phyloP scores from a whole-genome alignment of 164 flowering plant genomes.

The Amborella trichopoda region DNA sequence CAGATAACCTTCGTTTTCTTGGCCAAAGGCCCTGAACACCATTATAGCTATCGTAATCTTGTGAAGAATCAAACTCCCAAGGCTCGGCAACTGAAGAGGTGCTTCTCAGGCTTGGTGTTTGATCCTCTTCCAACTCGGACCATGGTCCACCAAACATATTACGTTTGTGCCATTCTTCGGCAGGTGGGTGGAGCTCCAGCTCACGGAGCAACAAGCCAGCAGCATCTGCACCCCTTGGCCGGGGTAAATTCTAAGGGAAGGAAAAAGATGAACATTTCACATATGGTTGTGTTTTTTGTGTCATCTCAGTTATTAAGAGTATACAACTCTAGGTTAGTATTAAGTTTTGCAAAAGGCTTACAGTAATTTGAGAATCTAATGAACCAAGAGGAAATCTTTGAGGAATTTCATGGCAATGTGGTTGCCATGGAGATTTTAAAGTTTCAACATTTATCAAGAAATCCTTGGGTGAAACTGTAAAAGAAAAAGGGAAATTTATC shows the following conservation, averaged over 20 bases:
- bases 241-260: slow-evolving; percentile 76
- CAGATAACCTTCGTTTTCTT: slow-evolving; percentile 89
- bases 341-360: too few relatives aligned
- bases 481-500: too few relatives aligned
- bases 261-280: too few relatives aligned
- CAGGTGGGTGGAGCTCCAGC: slow-evolving; percentile 95
- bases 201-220: slow-evolving; percentile 96
- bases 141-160: slow-evolving; percentile 97
- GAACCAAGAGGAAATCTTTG: too few relatives aligned
- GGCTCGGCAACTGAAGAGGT: slow-evolving; percentile 23
- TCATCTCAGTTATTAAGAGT: too few relatives aligned
- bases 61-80: slow-evolving; percentile 26
- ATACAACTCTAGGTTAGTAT: too few relatives aligned
- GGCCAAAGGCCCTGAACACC: slow-evolving; percentile 84
- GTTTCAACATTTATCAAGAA: too few relatives aligned
- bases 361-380: too few relatives aligned
- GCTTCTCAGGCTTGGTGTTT: slow-evolving; percentile 36
- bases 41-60: slow-evolving; percentile 32
- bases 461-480: too few relatives aligned
- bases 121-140: slow-evolving; percentile 73
- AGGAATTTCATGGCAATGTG: too few relatives aligned
- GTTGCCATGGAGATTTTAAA: too few relatives aligned
- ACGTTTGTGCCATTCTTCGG: slow-evolving; percentile 98
- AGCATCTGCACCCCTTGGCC: slow-evolving; percentile 99
- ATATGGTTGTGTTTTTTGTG: too few relatives aligned